Evolutionary conservation across 768 basidiomycete genomes (phyloP).

Genomic region (Tulasnella sp.): DNA sequence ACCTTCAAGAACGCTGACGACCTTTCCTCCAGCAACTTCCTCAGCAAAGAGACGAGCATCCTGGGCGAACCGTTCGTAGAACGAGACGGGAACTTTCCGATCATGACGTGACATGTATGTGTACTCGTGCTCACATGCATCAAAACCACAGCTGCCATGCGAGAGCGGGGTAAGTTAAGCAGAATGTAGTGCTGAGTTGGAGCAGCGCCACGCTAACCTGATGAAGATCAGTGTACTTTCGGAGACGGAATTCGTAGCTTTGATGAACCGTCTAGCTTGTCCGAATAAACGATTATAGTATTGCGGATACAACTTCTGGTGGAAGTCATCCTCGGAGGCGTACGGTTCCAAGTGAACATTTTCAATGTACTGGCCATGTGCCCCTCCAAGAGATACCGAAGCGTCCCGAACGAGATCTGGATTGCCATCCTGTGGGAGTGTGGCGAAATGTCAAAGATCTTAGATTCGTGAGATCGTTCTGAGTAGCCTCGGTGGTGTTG

Average conservation of each 20-base stretch:
- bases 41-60: constrained; percentile 68
- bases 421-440: constrained; percentile 66
- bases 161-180: neutral
- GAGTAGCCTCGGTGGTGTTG: neutral
- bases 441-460: neutral
- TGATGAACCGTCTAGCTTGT: constrained; percentile 67
- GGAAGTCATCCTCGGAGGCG: constrained; percentile 67
- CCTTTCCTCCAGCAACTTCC: constrained; percentile 57
- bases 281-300: constrained; percentile 59
- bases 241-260: constrained; percentile 53
- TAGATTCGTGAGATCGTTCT: constrained; percentile 8
- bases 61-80: constrained; percentile 77
- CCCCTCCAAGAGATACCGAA: constrained; percentile 69
- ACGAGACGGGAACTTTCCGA: constrained; percentile 81
- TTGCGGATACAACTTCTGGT: constrained; percentile 63
- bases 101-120: constrained; percentile 87
- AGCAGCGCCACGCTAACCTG: constrained; percentile 51
- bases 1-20: constrained; percentile 90
- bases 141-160: constrained; percentile 75
- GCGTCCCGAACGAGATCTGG: constrained; percentile 76
- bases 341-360: constrained; percentile 81
- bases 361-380: constrained; percentile 84
- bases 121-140: constrained; percentile 90
- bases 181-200: constrained; percentile 5
- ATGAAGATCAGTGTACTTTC: constrained; percentile 81